Conservation (phyloP, 2,329 filamentous ascomycete genomes). For the Fusarium equiseti region DNA sequence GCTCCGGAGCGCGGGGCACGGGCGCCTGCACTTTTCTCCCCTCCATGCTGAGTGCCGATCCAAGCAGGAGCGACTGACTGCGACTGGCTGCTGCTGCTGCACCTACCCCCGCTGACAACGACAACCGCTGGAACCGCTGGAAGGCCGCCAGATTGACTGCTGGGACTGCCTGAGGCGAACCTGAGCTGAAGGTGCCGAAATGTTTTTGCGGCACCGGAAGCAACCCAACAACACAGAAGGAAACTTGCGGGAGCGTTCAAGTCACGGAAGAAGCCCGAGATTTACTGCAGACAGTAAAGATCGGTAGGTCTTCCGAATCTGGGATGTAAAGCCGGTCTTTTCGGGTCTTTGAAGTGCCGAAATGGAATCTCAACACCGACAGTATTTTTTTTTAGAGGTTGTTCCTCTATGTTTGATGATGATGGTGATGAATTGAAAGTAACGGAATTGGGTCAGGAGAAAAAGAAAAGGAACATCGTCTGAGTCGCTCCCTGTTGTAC, state of each 20-base stretch:
- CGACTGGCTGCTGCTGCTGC: slow-evolving; percentile 31
- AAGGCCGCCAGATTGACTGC: slow-evolving; percentile 41
- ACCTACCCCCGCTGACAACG: slow-evolving; percentile 33
- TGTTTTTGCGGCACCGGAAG: slow-evolving; percentile 32
- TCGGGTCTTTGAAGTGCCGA: slow-evolving; percentile 25
- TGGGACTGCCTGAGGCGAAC: not conserved
- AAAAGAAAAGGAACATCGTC: slow-evolving; percentile 16
- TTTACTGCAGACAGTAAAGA: slow-evolving; percentile 1
- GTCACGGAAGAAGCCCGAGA: slow-evolving; percentile 41
- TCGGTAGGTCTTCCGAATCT: slow-evolving; percentile 42
- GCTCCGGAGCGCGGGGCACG: slow-evolving; percentile 49
- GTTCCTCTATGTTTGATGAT: not conserved
- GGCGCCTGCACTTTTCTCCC: slow-evolving; percentile 43
- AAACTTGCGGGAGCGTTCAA: not conserved
- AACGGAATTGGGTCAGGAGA: slow-evolving; percentile 36
- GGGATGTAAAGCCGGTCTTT: slow-evolving; percentile 26
- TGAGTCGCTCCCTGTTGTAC: slow-evolving; percentile 23
- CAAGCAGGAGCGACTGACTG: slow-evolving; percentile 36
- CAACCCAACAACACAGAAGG: not conserved
- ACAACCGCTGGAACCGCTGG: slow-evolving; percentile 32
- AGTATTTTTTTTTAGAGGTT: not conserved
- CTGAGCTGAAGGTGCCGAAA: slow-evolving; percentile 10
- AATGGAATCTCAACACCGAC: slow-evolving; percentile 1
- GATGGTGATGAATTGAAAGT: slow-evolving; percentile 29
- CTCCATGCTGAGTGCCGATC: slow-evolving; percentile 47